phyloP scores from a whole-genome alignment of 2,329 filamentous ascomycete genomes.

The Scytalidium lignicola region DNA sequence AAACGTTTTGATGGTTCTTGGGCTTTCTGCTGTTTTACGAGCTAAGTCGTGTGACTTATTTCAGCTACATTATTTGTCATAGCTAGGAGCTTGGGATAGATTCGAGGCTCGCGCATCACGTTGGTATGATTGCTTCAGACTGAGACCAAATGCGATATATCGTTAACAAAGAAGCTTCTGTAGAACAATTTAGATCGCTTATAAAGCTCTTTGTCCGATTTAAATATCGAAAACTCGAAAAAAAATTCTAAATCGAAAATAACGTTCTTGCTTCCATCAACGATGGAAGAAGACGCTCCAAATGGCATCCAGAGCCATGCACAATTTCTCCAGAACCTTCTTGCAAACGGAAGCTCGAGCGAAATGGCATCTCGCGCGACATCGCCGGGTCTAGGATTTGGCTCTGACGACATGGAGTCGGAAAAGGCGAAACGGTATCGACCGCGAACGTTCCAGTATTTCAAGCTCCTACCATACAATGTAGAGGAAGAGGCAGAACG shows the following conservation, averaged over 20 bases:
- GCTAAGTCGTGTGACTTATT: background rate
- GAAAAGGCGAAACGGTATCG: slow-evolving; percentile 62
- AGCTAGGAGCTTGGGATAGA: background rate
- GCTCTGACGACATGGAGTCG: slow-evolving; percentile 41
- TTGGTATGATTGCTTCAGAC: background rate
- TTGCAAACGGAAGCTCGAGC: slow-evolving; percentile 29
- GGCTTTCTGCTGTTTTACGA: background rate
- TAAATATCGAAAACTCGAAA: too few species aligned
- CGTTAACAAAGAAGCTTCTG: too few species aligned
- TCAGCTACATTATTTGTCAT: background rate
- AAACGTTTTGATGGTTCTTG: background rate
- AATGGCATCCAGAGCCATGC: slow-evolving; percentile 23
- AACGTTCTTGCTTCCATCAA: background rate
- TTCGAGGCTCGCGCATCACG: background rate
- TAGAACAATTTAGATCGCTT: too few species aligned
- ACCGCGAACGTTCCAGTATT: slow-evolving; percentile 90
- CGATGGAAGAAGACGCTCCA: slow-evolving; percentile 24
- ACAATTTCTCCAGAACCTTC: slow-evolving; percentile 20
- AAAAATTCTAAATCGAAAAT: too few species aligned
- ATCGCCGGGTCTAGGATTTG: slow-evolving; percentile 65
- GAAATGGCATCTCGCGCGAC: slow-evolving; percentile 80
- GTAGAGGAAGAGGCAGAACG: slow-evolving; percentile 77
- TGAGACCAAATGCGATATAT: too few species aligned
- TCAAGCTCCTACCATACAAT: slow-evolving; percentile 80
- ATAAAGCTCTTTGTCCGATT: too few species aligned